These are phyloP conservation scores for Saitozyma sp. DNA, from an alignment of 768 basidiomycete species.

Conservation along the genomic window DNA sequence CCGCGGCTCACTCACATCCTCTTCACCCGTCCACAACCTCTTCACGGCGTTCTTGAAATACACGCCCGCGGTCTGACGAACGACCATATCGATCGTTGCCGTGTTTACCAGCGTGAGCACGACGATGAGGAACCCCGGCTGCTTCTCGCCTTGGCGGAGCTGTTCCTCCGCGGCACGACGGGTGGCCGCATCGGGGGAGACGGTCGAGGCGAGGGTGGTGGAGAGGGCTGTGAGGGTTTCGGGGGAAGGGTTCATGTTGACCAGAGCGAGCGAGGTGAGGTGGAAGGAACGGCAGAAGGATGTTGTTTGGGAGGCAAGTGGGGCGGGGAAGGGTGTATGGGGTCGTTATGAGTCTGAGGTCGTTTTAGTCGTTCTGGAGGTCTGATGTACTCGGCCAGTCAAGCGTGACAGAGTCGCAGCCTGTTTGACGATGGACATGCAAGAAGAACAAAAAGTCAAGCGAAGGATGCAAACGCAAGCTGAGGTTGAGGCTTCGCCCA, in stretches of 20 bases:
- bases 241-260: constrained; percentile 13
- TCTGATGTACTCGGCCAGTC: no score
- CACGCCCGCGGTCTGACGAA: constrained; percentile 79
- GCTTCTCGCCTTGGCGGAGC: constrained; percentile 66
- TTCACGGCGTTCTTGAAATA: constrained; percentile 91
- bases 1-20: constrained; percentile 58
- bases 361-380: no score
- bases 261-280: no score
- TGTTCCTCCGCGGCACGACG: constrained; percentile 75
- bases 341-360: no score
- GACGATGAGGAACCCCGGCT: constrained; percentile 75
- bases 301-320: no score
- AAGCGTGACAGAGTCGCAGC: no score
- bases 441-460: no score
- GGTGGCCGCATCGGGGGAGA: constrained; percentile 70
- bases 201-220: constrained; percentile 60
- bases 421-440: no score
- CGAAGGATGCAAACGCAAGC: no score
- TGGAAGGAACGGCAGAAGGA: no score
- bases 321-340: no score
- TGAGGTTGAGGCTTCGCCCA: no score
- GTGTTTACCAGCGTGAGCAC: constrained; percentile 78
- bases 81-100: constrained; percentile 58
- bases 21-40: constrained; percentile 70
- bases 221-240: constrained; percentile 42